Base-by-base conservation (phyloP, 148 eudicot species). In the Hydrangea macrophylla region DNA sequence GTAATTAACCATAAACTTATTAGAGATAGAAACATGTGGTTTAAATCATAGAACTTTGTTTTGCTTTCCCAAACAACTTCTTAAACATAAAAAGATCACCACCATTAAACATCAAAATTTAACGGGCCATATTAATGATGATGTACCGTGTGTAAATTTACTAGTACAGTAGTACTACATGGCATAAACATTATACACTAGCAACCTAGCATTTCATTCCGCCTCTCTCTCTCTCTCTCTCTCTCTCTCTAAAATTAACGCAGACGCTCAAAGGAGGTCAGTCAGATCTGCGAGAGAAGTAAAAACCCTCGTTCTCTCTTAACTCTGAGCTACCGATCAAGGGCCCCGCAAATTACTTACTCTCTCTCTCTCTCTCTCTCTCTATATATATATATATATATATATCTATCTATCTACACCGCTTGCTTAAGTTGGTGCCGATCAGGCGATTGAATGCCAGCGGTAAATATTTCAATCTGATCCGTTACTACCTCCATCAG, bases 231-330 rank as follows among this genome's bases (percentile, higher is more conserved):
- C 53, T 35, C 53, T 48, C 53, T 7, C 53, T 1, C 53, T 0
- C 18, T 53, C 60, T 55, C 61, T 37, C 25, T 67, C 53, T 55
- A 39, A 55, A 67, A 26, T 56, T 39, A 18, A 56, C 71, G 70
- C 58, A 68, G 62, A 25, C 54, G n/a, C 62, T 68, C 53, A 39
- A 65, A 50, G 54, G 56, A 36, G n/a, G n/a, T n/a, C n/a, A n/a
- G 62, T 37, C 62, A 68, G 71, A 68, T 68, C 71, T 68, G 50
- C 62, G 37, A 27, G 4, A 55, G 58, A 51, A 55, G 36, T 39
- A 36, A 55, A 68, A 39, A 17, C 60, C 36, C 60, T 6, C 33
- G 0, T 28, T 32, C n/a, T 31, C 10, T 64, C 10, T 20, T n/a
- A n/a, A n/a, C 50, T 64, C 50, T 32, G 7, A 27, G 15, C 33